phyloP scores from a whole-genome alignment of 1,284 basidiomycete genomes.

The Psilocybe mexicana region DNA sequence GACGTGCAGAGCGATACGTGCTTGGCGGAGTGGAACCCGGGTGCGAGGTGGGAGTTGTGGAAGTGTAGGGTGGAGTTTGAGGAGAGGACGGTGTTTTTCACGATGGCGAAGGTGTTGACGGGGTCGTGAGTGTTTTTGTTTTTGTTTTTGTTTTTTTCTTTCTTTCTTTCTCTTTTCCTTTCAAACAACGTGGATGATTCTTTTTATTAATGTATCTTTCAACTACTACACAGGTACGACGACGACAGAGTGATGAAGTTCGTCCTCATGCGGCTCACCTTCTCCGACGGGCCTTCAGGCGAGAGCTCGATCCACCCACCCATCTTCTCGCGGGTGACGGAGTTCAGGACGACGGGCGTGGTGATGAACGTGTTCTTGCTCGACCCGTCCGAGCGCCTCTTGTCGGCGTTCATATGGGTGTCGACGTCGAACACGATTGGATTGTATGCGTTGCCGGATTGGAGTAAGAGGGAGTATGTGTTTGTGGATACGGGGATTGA shows the following conservation, averaged over 20 bases:
- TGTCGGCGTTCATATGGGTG: slow-evolving; percentile 70
- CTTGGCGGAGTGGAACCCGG: slow-evolving; percentile 67
- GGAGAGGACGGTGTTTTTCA: slow-evolving; percentile 67
- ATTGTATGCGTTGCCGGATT: slow-evolving; percentile 66
- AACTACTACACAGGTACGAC: slow-evolving; percentile 34
- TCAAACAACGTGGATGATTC: not conserved
- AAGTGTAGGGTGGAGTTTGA: slow-evolving; percentile 77
- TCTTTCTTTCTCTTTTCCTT: not conserved
- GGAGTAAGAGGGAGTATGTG: slow-evolving; percentile 62
- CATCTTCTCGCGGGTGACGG: slow-evolving; percentile 54
- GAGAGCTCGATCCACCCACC: slow-evolving; percentile 36
- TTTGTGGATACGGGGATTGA: slow-evolving; percentile 72
- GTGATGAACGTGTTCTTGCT: slow-evolving; percentile 79
- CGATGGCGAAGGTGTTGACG: slow-evolving; percentile 64
- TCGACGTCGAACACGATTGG: slow-evolving; percentile 52
- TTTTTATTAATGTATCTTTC: slow-evolving; percentile 8
- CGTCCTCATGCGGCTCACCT: slow-evolving; percentile 54
- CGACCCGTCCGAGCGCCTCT: slow-evolving; percentile 58
- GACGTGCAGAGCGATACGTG: slow-evolving; percentile 60
- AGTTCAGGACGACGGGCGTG: slow-evolving; percentile 63
- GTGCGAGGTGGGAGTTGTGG: slow-evolving; percentile 70
- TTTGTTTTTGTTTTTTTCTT: not conserved
- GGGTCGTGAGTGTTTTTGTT: slow-evolving; percentile 46
- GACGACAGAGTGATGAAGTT: slow-evolving; percentile 57
- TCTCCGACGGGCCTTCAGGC: slow-evolving; percentile 43